Evolutionary conservation across 371 early-diverging fungal genomes (phyloP).

Genomic region (Mortierella sp.): DNA sequence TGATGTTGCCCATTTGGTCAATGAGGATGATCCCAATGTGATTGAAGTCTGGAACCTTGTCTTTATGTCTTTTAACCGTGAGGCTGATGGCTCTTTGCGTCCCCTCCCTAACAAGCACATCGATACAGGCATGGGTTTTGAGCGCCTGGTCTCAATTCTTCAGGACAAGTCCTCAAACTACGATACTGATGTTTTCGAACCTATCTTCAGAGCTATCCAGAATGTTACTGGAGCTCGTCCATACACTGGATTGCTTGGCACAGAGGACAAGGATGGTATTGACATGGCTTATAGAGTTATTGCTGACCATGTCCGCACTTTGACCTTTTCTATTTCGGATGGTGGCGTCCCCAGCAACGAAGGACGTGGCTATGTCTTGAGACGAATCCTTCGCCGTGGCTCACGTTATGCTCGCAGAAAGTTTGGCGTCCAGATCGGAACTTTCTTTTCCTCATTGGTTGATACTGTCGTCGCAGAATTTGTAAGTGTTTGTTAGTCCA

Average conservation of each 20-base stretch:
- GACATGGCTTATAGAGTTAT: constrained; percentile 99
- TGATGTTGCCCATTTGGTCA: constrained; percentile 95
- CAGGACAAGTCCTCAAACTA: constrained; percentile 99
- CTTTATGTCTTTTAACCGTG: constrained; percentile 99
- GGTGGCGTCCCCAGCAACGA: constrained; percentile 98
- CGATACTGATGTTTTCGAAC: constrained; percentile 95
- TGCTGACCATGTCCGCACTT: constrained; percentile 99
- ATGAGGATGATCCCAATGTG: constrained; percentile 99
- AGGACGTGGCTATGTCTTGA: constrained; percentile 99
- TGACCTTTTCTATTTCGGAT: constrained; percentile 98
- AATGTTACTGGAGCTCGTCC: constrained; percentile 87
- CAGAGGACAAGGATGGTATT: constrained; percentile 92
- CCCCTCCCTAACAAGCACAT: constrained; percentile 97
- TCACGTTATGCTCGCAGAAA: constrained; percentile 96
- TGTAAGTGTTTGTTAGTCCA: constrained; percentile 7
- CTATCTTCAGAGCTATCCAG: constrained; percentile 89
- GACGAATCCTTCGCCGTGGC: constrained; percentile 98
- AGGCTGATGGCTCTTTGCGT: constrained; percentile 91
- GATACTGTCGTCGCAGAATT: constrained; percentile 82
- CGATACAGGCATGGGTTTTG: constrained; percentile 99
- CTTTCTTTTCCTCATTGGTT: constrained; percentile 92
- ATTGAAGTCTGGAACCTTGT: constrained; percentile 99
- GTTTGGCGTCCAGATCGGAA: constrained; percentile 91
- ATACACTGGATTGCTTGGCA: constrained; percentile 91
- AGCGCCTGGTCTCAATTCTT: constrained; percentile 97